Evolutionary conservation across 306 rosid species (phyloP).

Genomic region (Abrus precatorius): DNA sequence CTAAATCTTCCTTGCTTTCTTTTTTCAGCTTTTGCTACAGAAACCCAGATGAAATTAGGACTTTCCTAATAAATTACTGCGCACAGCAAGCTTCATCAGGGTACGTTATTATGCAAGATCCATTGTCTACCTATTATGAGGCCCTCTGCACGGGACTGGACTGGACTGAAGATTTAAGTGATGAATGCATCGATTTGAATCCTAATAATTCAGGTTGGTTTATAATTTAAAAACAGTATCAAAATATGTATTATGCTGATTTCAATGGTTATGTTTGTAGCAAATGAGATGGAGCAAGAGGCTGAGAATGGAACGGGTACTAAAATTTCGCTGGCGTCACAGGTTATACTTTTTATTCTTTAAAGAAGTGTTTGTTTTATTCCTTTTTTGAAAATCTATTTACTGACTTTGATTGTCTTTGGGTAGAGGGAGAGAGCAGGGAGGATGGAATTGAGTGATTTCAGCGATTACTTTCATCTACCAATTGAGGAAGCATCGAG

Average conservation of each 20-base stretch:
- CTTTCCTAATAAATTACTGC: constrained; percentile 56
- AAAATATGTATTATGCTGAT: not conserved
- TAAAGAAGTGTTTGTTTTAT: not conserved
- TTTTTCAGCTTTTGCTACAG: constrained; percentile 61
- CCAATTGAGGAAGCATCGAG: constrained; percentile 68
- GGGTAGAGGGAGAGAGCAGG: constrained; percentile 69
- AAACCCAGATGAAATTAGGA: constrained; percentile 61
- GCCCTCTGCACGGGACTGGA: constrained; percentile 71
- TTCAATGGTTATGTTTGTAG: constrained; percentile 30
- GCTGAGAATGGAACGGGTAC: not conserved
- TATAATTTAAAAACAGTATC: no score
- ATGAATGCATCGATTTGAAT: constrained; percentile 21
- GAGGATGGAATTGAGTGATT: constrained; percentile 60
- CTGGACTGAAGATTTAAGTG: constrained; percentile 53
- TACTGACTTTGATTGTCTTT: not conserved
- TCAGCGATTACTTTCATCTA: constrained; percentile 57
- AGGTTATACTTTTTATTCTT: constrained; percentile 34
- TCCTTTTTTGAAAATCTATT: not conserved
- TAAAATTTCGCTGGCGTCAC: constrained; percentile 3
- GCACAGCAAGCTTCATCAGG: constrained; percentile 52
- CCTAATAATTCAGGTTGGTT: no score
- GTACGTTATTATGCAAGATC: constrained; percentile 61
- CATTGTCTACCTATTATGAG: constrained; percentile 66
- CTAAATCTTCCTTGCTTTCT: not conserved
- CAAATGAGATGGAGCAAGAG: constrained; percentile 15